Evolutionary conservation across 2,329 filamentous ascomycete genomes (phyloP).

Genomic region (Rutstroemia sp.): DNA sequence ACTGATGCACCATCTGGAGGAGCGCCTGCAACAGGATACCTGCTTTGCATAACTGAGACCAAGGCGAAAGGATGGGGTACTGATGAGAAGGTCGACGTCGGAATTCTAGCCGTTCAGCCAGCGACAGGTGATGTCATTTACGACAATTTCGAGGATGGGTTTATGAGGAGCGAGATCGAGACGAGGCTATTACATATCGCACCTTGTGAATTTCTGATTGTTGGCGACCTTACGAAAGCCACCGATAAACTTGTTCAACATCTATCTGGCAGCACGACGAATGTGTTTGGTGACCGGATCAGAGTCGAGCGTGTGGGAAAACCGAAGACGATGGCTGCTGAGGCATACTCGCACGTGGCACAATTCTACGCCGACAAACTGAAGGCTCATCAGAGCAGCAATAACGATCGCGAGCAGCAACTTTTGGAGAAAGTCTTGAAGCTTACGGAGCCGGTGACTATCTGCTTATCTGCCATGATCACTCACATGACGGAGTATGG

Average conservation of each 20-base stretch:
- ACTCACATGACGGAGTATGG: conserved; percentile 86
- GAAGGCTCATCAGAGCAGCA: conserved; percentile 47
- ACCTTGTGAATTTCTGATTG: conserved; percentile 89
- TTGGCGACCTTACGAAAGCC: conserved; percentile 81
- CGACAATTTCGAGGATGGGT: conserved; percentile 92
- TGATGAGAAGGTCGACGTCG: conserved; percentile 89
- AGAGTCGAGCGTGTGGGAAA: conserved; percentile 74
- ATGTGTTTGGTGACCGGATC: conserved; percentile 85
- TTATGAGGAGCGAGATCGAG: conserved; percentile 95
- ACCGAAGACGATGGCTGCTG: conserved; percentile 72
- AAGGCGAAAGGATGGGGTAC: conserved; percentile 73
- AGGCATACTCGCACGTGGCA: conserved; percentile 82
- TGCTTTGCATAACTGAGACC: conserved; percentile 85
- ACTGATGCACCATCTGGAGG: conserved; percentile 48
- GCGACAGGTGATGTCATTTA: conserved; percentile 94
- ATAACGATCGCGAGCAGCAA: conserved; percentile 49
- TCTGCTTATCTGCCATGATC: conserved; percentile 96
- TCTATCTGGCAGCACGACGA: conserved; percentile 80
- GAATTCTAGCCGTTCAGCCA: conserved; percentile 88
- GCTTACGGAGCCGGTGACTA: conserved; percentile 76
- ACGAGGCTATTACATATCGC: conserved; percentile 92
- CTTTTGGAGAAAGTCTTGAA: conserved; percentile 81
- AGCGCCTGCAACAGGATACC: conserved; percentile 66
- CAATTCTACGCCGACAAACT: conserved; percentile 88
- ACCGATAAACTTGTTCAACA: conserved; percentile 90